Conservation (phyloP, 495 filamentous ascomycete genomes). For the Penicillium egyptiacum region DNA sequence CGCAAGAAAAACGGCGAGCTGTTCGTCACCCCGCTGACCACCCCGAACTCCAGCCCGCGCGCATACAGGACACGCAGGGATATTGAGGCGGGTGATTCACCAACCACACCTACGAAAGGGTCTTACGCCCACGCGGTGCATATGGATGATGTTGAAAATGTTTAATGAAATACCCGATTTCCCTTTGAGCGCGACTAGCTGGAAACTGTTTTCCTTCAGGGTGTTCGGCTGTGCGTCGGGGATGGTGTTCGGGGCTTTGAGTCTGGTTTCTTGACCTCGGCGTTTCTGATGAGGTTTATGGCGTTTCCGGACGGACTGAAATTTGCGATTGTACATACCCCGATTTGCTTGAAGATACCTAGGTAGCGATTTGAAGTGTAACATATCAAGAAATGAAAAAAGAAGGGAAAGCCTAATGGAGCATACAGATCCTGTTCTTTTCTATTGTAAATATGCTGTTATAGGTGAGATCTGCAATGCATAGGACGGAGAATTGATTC, state of each 20-base stretch:
- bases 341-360: neutral
- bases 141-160: neutral
- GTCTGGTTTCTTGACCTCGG: neutral
- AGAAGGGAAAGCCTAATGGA: neutral
- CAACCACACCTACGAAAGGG: neutral
- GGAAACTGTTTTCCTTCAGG: neutral
- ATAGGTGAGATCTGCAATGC: neutral
- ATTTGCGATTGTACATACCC: neutral
- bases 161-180: neutral
- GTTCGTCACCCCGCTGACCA: neutral
- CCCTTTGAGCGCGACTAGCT: neutral
- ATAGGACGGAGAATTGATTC: conserved; percentile 23
- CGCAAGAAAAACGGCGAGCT: conserved; percentile 17
- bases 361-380: neutral
- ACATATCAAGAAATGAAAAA: neutral
- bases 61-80: neutral
- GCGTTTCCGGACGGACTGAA: too few relatives aligned
- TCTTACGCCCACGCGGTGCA: neutral
- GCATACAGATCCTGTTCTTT: neutral
- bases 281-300: neutral
- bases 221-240: neutral
- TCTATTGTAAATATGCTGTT: neutral
- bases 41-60: neutral
- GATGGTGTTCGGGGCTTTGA: neutral
- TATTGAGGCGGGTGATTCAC: neutral